Base-by-base conservation (phyloP, 2,329 filamentous ascomycete species). In the Aspergillus hortae region DNA sequence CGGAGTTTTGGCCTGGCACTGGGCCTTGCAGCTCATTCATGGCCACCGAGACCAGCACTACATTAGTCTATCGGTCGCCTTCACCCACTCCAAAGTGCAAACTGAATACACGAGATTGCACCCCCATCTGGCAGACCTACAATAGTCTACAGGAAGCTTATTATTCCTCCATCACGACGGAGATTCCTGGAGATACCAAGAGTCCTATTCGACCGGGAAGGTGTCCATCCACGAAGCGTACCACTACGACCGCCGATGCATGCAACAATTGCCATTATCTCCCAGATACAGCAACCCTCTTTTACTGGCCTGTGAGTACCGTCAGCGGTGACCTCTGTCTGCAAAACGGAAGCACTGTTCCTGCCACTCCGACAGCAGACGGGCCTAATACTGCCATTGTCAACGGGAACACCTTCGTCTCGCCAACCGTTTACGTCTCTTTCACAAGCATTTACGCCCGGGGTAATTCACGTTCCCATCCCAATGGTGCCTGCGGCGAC, bases 231-330 rank as follows among this genome's bases (percentile, higher is more conserved):
- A 53, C 57, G 1, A 5, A 6, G 23, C 23, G 23, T 6, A 23
- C 14, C 36, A 50, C 32, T 61, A 62, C 42, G 47, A 55, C 54
- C 11, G 44, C 43, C 21, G 51, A 63, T 21, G 53, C 55, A 4
- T 61, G 61, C 46, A 54, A 54, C 6, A 49, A 46, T 25, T 63
- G 59, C 33, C 61, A 61, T 43, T 61, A 54, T 19, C 54, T 63
- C 23, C 61, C 61, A 1, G 59, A 32, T 1, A 57, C 55, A 4
- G 61, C 61, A 1, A 63, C 61, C 5, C 49, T 63, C 33, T 63
- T 63, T 47, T 63, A 61, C 55, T 63, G 61, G 61, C 61, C 61
- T 4, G 56, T 57, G n/a, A 49, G 48, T n/a, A 61, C 61, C 19
- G 50, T 43, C 4, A 40, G 10, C 15, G 57, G 59, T 11, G 59